Evolutionary conservation across 129 eudicot species (phyloP).

Genomic region (Helianthus tuberosus): DNA sequence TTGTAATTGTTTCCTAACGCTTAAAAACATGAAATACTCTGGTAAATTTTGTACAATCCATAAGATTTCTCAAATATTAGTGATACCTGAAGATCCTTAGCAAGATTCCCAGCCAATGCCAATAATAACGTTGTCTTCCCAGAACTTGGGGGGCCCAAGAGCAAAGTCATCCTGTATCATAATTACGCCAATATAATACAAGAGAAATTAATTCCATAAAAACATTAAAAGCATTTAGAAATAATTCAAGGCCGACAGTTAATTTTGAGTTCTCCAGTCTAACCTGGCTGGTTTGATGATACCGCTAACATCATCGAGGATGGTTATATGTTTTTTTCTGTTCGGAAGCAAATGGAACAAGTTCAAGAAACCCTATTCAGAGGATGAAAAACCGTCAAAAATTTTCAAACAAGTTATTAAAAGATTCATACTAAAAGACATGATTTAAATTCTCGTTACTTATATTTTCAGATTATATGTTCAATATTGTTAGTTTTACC

Average conservation of each 20-base stretch:
- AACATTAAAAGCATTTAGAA: background rate
- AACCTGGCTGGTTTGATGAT: slow-evolving; percentile 74
- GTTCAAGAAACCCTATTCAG: slow-evolving; percentile 47
- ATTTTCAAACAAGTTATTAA: background rate
- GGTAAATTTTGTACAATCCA: background rate
- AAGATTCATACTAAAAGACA: background rate
- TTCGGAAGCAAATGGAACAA: slow-evolving; percentile 48
- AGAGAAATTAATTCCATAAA: background rate
- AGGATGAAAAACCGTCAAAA: background rate
- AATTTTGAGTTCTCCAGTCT: background rate
- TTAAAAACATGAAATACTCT: background rate
- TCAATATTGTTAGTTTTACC: slow-evolving; percentile 35
- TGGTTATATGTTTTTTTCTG: slow-evolving; percentile 52
- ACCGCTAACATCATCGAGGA: slow-evolving; percentile 76
- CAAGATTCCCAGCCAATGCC: slow-evolving; percentile 71
- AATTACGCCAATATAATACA: background rate
- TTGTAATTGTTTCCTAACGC: background rate
- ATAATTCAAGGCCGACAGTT: background rate
- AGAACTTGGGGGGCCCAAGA: slow-evolving; percentile 89
- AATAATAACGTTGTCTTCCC: slow-evolving; percentile 80
- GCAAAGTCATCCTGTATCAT: slow-evolving; percentile 71
- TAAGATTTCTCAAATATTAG: background rate
- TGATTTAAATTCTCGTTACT: background rate
- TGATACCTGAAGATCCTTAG: slow-evolving; percentile 47
- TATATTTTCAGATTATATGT: background rate